Conservation (phyloP, 2,329 filamentous ascomycete species). For the Cercospora canescens region DNA sequence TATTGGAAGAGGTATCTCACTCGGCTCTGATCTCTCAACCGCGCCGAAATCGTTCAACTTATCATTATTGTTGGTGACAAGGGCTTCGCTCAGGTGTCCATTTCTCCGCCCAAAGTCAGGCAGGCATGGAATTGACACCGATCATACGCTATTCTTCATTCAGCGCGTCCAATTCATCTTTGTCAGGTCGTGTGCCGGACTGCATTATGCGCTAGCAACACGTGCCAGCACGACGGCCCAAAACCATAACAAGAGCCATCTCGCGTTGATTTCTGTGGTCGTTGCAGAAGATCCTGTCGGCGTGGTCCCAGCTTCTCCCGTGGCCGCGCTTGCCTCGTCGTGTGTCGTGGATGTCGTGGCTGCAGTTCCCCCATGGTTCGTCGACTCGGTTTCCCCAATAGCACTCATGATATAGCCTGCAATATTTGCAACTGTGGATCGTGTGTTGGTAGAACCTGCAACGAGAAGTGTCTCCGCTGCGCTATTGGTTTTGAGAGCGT, state of each 20-base stretch:
- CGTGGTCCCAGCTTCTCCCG: background rate
- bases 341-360: background rate
- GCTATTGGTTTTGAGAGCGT: slow-evolving; percentile 8
- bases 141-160: no score
- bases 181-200: background rate
- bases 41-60: no score
- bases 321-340: background rate
- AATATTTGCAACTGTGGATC: background rate
- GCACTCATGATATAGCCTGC: slow-evolving; percentile 1
- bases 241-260: background rate
- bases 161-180: no score
- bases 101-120: no score
- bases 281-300: background rate
- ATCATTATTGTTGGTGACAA: no score
- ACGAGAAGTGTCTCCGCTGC: slow-evolving; percentile 7
- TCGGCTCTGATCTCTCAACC: no score
- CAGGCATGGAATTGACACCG: no score
- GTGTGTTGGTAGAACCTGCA: background rate
- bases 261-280: background rate
- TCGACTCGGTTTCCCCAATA: background rate
- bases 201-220: background rate
- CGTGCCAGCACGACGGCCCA: background rate
- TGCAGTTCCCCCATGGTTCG: background rate
- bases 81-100: no score
- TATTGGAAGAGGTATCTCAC: no score